Base-by-base conservation (phyloP, 495 filamentous ascomycete species). In the Penicillium pancosmium region DNA sequence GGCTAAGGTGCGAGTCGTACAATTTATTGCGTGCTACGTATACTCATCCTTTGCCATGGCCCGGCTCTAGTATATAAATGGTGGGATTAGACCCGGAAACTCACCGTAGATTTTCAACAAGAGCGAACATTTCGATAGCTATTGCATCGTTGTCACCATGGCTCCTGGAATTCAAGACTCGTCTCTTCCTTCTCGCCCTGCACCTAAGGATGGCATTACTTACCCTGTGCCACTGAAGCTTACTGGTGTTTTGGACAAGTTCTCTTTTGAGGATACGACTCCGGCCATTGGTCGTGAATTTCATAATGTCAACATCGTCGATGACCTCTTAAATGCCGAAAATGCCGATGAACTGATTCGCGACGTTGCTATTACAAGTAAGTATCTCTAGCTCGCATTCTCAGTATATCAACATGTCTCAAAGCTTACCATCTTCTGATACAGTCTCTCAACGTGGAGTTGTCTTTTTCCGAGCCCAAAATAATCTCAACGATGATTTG, bases 391-490 rank as follows among this genome's bases (percentile, higher is more conserved):
- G 5, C 5, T 47, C 16, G 23, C 50, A 9, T 21, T 15, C 4
- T 23, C 8, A 23, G 31, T 16, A 11, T 49, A 5, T 11, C 13
- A 2, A 34, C 18, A 4, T 8, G 5, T 8, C 8, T 27, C 36
- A 13, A 40, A 13, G 27, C 56, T 59, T n/a, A 59, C 54, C n/a
- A 19, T 1, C 8, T 13, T 27, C 3, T 10, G 16, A 13, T 15
- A 36, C 31, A 90, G 88, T 90, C 63, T 90, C 88, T 15, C 81
- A 85, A 59, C 83, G 88, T 5, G 87, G 87, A 25, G 88, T 91
- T 0, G 87, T 91, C 44, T 89, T 89, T 75, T 89, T 91, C 74
- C 83, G 88, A 23, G 75, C 79, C 36, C 88, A 91, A 57, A 78
- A 86, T 64, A 78, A 79, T 61, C 68, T 88, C 21, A 80, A 73